phyloP scores from a whole-genome alignment of 179 eudicot species.

The Silene coronaria region DNA sequence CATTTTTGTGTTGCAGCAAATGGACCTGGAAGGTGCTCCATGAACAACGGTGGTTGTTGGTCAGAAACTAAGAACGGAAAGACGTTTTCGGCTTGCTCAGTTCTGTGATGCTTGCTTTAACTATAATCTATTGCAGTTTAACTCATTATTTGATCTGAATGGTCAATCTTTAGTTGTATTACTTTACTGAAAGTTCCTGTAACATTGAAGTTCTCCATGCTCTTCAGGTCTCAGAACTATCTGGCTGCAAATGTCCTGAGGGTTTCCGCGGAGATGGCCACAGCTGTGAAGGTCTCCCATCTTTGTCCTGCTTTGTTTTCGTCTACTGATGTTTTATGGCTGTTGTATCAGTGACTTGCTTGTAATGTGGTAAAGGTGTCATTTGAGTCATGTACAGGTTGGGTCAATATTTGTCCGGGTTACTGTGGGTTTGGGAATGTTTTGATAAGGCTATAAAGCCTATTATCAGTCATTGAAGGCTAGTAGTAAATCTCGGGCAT shows the following conservation, averaged over 20 bases:
- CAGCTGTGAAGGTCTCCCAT: slow-evolving; percentile 53
- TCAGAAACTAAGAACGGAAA: slow-evolving; percentile 64
- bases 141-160: not conserved
- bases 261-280: slow-evolving; percentile 82
- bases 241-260: slow-evolving; percentile 71
- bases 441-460: too few relatives aligned
- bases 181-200: too few relatives aligned
- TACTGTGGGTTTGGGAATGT: too few relatives aligned
- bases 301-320: slow-evolving; percentile 1
- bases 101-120: slow-evolving; percentile 13
- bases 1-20: slow-evolving; percentile 47
- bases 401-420: too few relatives aligned
- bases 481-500: too few relatives aligned
- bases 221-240: slow-evolving; percentile 41
- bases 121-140: not conserved
- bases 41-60: slow-evolving; percentile 94
- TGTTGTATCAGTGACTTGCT: not conserved
- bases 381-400: too few relatives aligned
- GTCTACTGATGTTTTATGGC: not conserved
- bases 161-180: not conserved
- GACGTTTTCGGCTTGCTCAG: slow-evolving; percentile 74
- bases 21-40: slow-evolving; percentile 83
- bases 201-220: not conserved
- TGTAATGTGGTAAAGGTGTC: too few relatives aligned
- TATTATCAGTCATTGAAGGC: too few relatives aligned